phyloP scores from a whole-genome alignment of 208 protist genomes.

The Wallacemonas sp. region DNA sequence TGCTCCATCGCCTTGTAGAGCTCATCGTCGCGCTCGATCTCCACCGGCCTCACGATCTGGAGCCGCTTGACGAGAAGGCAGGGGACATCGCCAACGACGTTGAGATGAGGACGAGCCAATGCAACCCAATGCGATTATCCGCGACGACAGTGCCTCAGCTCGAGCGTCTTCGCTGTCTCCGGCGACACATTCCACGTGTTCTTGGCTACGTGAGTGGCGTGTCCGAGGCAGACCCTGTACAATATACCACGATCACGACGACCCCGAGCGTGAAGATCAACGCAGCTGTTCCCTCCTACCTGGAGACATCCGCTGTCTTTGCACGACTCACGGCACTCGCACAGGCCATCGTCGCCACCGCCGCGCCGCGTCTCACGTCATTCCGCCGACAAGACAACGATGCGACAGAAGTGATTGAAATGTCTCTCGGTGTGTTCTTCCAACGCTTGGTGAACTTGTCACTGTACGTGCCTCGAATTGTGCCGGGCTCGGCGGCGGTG shows the following conservation, averaged over 20 bases:
- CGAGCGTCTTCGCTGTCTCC: slow-evolving; percentile 5
- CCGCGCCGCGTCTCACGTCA: not conserved
- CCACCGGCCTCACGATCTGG: not conserved
- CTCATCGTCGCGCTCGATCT: slow-evolving; percentile 16
- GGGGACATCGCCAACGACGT: too few relatives aligned
- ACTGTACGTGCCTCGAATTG: not conserved
- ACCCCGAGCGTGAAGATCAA: not conserved
- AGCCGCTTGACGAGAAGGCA: too few relatives aligned
- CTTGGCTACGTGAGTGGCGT: not conserved
- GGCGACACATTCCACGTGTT: not conserved
- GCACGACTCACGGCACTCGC: not conserved
- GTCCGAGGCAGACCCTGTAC: not conserved
- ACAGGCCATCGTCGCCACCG: not conserved
- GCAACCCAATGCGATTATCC: too few relatives aligned
- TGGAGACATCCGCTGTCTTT: not conserved
- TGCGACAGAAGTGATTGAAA: not conserved
- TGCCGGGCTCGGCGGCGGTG: not conserved
- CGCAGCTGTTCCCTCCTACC: not conserved
- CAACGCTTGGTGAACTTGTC: not conserved
- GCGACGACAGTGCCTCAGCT: slow-evolving; percentile 13
- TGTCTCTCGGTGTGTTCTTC: not conserved
- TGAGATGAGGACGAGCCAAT: too few relatives aligned
- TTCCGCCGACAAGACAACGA: not conserved
- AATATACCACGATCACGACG: not conserved
- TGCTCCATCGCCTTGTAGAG: slow-evolving; percentile 12